Evolutionary conservation across 2,329 filamentous ascomycete genomes (phyloP), one percentile per base, ranked within the genome.

Genomic region (Plenodomus biglobosus): DNA sequence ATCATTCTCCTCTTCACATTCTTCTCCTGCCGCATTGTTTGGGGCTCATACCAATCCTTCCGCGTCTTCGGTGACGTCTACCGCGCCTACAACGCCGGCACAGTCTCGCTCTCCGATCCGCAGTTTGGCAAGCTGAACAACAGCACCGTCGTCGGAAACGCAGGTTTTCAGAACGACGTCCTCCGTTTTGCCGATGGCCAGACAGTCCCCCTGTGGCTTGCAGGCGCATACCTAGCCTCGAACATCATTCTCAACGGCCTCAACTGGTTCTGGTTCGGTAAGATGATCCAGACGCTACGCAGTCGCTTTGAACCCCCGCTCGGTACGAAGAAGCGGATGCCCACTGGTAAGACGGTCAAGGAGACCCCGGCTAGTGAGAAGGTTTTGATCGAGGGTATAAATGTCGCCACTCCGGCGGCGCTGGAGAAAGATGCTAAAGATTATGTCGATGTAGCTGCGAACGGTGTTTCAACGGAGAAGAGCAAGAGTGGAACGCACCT

Each of bases 211-310:
- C 24, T 83, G 1, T 92, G 88, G 88, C 77, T 94, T 18, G 84
- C 82, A 1, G 73, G 71, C 13, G 75, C 83, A 21, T 94, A 94
- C 65, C 71, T 91, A 6, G 78, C 78, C 8, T 85, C 83, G 64
- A 94, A 94, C 69, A 44, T 89, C 17, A 81, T 82, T 0, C 79
- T 95, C 20, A 92, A 91, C 65, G 78, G 80, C 11, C 75, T 95
- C 43, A 95, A 95, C 73, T 85, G 88, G 64, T 88, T 86, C 73
- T 95, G 90, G 90, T 94, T 92, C 68, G 78, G 84, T 64, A 90
- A 90, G 80, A 95, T 95, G 90, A 85, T 95, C 53, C 79, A 83
- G 50, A 88, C 89, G 8, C 83, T 94, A 11, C 79, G 85, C 50
- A 91, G 88, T 76, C 80, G 89, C 20, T 94, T 94, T 65, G 80